These are phyloP conservation scores for Botryotinia convoluta DNA, from an alignment of 2,329 filamentous ascomycete species.

Conservation along the genomic window DNA sequence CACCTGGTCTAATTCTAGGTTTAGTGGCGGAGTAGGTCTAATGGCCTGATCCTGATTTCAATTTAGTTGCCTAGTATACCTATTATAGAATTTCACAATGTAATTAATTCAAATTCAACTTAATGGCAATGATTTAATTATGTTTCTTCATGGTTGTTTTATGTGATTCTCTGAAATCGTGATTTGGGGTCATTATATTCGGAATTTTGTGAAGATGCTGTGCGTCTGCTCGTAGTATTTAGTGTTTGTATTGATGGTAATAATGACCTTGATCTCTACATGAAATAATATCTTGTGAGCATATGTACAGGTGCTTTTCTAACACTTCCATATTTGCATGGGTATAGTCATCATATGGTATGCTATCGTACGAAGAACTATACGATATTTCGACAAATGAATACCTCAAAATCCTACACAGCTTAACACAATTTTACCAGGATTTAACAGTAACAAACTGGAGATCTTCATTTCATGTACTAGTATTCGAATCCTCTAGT, in stretches of 20 bases:
- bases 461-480: not conserved
- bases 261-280: not conserved
- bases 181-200: not conserved
- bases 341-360: not conserved
- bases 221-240: fast-evolving
- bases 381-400: not conserved
- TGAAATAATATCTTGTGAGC: not conserved
- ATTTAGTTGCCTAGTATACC: too few species aligned
- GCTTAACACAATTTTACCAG: not conserved
- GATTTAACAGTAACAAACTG: fast-evolving
- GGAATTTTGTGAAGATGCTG: not conserved
- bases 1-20: too few species aligned
- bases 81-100: too few species aligned
- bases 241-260: not conserved
- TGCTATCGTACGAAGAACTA: not conserved
- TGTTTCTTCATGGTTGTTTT: fast-evolving
- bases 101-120: not conserved
- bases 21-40: too few species aligned
- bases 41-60: too few species aligned
- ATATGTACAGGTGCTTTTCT: not conserved
- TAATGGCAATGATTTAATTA: not conserved
- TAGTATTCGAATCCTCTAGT: not conserved
- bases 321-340: not conserved
- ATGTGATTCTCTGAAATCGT: not conserved
- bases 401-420: not conserved